Evolutionary conservation across 106 monocot species (phyloP), one percentile per base, ranked within the genome.

Genomic region (Acorus gramineus): DNA sequence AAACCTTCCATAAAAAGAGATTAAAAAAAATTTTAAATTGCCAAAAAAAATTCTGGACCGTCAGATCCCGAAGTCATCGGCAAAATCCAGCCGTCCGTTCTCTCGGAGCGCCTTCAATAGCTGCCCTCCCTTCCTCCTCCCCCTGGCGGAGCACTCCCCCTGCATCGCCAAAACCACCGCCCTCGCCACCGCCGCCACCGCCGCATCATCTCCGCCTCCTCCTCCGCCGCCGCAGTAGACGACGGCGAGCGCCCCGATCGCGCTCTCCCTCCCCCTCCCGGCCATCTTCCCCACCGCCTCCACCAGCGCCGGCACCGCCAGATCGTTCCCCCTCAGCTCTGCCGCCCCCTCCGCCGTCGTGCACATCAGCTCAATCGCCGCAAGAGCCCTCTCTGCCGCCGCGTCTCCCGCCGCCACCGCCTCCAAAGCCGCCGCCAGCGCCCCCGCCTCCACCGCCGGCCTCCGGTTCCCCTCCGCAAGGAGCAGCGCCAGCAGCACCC

Each of bases 211-310:
- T 28, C 28, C 28, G 28, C 28, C 28, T 28, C 28, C 28, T 1
- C 28, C 66, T 62, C 78, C 45, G 48, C 79, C 43, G 51, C 78
- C 85, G 11, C 66, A 78, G 72, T 83, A 96, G 9, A 82, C 68
- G 55, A 90, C 90, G 11, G 87, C 77, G 68, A 96, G 49, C 11
- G 90, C 82, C 8, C 90, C 95, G 14, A 96, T 82, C 4, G 72
- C 95, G 59, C 90, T 90, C 62, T 96, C 95, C 71, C 87, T 80
- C 49, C 87, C 90, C 61, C 90, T 75, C 3, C 90, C 95, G 2
- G 55, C 66, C 90, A 87, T 82, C 56, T 72, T 65, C 65, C 73
- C 90, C 58, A 67, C 87, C 2, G 90, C 86, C 46, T 60, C 61
- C 8, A 73, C 77, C 73, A 95, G 75, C 2, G 64, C 74, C 12